Evolutionary conservation across 768 basidiomycete species (phyloP), one percentile per base, ranked within the genome.

Genomic region (Xerocomus spinulosus): DNA sequence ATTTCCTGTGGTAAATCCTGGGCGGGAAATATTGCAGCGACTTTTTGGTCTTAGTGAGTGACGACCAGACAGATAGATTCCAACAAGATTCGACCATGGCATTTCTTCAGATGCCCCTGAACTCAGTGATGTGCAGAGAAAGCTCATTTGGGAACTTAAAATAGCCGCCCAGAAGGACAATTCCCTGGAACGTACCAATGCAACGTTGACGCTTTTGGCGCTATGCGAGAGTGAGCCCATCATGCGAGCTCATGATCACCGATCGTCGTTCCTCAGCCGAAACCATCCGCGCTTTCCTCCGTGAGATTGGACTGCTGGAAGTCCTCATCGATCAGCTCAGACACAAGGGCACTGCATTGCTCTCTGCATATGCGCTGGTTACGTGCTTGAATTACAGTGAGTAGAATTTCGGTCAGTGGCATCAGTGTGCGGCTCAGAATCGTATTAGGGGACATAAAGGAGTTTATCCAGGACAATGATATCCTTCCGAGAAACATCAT

Each of bases 191-290:
- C 60, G 60, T 20, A 62, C 51, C 5, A 49, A 54, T 29, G 50
- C 57, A 9, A 62, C 60, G 9, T 36, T 59, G 47, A 54, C 60
- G 0, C 23, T 61, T 26, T 5, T 62, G 30, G 56, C 50, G 15
- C 43, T 61, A 17, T 53, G 51, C 45, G 52, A 59, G n/a, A 51
- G 60, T 62, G 15, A 17, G 51, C 23, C 2, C 28, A 14, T 3
- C 35, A n/a, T n/a, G n/a, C n/a, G n/a, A n/a, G n/a, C n/a, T n/a
- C n/a, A n/a, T n/a, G n/a, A n/a, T n/a, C n/a, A n/a, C n/a, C n/a
- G n/a, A n/a, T 56, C 2, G 59, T 17, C 6, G 29, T 40, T 33
- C 20, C 15, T 41, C 4, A 61, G 57, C 42, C 26, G 4, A 0
- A 5, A 18, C 4, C 2, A 47, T 62, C 18, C 50, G 52, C 15